Conservation (phyloP, 1,139 yeast species). For the Casaregolazyma suthepensis region DNA sequence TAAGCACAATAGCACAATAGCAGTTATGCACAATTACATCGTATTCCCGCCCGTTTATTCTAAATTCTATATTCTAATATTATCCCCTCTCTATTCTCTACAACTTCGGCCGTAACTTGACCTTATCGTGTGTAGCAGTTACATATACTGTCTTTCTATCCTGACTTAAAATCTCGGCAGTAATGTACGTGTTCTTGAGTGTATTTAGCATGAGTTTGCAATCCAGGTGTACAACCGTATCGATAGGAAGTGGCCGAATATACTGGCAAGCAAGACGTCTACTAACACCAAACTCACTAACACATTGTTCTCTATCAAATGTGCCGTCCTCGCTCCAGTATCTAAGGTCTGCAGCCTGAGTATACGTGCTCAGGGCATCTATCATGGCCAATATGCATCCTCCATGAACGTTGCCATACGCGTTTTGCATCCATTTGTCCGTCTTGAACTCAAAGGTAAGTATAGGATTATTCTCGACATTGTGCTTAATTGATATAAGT, state of each 20-base stretch:
- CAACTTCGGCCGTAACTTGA: constrained; percentile 17
- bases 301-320: constrained; percentile 13
- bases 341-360: constrained; percentile 23
- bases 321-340: constrained; percentile 22
- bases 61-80: not conserved
- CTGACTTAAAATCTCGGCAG: constrained; percentile 18
- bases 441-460: constrained; percentile 21
- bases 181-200: constrained; percentile 23
- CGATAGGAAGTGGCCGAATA: constrained; percentile 28
- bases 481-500: constrained; percentile 2
- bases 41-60: not conserved
- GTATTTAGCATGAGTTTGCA: constrained; percentile 24
- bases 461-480: constrained; percentile 10
- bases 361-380: constrained; percentile 25
- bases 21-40: no score
- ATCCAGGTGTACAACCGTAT: constrained; percentile 19
- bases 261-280: constrained; percentile 27
- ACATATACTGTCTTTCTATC: constrained; percentile 21
- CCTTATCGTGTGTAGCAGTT: constrained; percentile 29
- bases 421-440: constrained; percentile 21
- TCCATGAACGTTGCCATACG: constrained; percentile 29
- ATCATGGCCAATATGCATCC: constrained; percentile 32
- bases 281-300: constrained; percentile 24
- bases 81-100: not conserved
- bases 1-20: no score